These are phyloP conservation scores for Paratinospora sagittata DNA, from an alignment of 164 flowering plant species.

Conservation along the genomic window DNA sequence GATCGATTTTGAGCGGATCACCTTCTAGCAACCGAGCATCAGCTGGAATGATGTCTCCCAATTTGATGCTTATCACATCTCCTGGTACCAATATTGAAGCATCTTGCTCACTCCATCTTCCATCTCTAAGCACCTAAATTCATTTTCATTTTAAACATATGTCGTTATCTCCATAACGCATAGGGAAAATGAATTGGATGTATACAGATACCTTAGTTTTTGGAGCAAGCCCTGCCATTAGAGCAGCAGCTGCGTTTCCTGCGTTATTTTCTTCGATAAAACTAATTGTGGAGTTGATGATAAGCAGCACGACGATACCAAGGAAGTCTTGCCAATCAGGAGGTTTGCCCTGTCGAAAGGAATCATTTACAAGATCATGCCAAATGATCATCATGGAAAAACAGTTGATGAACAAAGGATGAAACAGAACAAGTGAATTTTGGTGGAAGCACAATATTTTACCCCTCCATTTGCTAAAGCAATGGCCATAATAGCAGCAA, in stretches of 20 bases:
- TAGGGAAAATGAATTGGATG: too few relatives aligned
- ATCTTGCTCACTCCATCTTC: conserved; percentile 29
- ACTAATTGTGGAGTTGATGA: conserved; percentile 30
- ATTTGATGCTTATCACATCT: conserved; percentile 29
- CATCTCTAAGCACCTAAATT: conserved; percentile 30
- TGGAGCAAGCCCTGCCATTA: conserved; percentile 31
- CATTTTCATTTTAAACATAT: background rate
- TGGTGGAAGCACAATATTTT: conserved; percentile 1
- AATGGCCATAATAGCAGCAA: conserved; percentile 27
- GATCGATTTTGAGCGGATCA: conserved; percentile 28
- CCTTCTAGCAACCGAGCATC: conserved; percentile 29
- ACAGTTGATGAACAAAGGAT: too few relatives aligned
- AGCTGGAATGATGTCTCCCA: conserved; percentile 29
- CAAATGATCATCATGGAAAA: too few relatives aligned
- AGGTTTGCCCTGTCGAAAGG: conserved; percentile 19
- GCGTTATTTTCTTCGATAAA: conserved; percentile 31
- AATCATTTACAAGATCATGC: background rate
- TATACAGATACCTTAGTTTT: conserved; percentile 25
- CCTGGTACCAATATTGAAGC: conserved; percentile 27
- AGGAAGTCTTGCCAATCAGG: conserved; percentile 30
- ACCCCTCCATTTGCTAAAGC: conserved; percentile 29
- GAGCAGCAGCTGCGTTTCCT: conserved; percentile 28
- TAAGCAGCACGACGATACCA: conserved; percentile 23
- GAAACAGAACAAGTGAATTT: background rate
- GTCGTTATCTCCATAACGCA: background rate